Evolutionary conservation across 495 filamentous ascomycete species (phyloP).

Genomic region (Neurospora sp.): DNA sequence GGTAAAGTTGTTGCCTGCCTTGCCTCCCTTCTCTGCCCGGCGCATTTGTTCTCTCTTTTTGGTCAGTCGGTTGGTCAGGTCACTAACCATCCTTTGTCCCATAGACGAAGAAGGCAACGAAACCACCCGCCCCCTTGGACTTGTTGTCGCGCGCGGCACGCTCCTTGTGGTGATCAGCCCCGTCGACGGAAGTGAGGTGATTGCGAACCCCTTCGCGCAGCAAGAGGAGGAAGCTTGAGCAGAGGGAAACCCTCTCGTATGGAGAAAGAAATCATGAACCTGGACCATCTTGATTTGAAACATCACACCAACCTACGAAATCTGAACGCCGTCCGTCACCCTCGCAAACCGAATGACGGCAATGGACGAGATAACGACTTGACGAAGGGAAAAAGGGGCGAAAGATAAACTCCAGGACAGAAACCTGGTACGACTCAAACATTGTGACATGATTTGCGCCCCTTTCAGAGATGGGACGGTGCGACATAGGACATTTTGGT

Average conservation of each 20-base stretch:
- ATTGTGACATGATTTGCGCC: neutral
- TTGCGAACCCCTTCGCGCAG: conserved; percentile 83
- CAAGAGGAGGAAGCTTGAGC: conserved; percentile 39
- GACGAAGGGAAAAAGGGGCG: neutral
- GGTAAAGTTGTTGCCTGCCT: conserved; percentile 38
- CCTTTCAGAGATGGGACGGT: neutral
- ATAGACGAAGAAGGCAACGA: conserved; percentile 83
- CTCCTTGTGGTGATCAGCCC: conserved; percentile 87
- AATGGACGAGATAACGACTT: neutral
- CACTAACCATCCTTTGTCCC: neutral
- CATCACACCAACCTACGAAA: neutral
- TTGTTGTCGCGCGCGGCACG: conserved; percentile 88
- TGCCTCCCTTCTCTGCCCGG: neutral
- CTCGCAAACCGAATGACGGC: neutral
- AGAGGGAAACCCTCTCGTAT: neutral
- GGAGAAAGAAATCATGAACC: neutral
- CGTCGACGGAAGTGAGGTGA: conserved; percentile 88
- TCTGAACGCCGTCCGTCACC: neutral
- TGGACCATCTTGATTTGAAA: neutral
- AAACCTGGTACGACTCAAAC: neutral
- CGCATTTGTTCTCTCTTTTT: neutral
- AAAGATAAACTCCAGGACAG: neutral
- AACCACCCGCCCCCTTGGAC: conserved; percentile 69
- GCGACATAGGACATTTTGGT: neutral
- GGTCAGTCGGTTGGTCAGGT: neutral